Evolutionary conservation across 371 early-diverging fungal species (phyloP), one percentile per base, ranked within the genome.

Genomic region (Vairimorpha necatrix): DNA sequence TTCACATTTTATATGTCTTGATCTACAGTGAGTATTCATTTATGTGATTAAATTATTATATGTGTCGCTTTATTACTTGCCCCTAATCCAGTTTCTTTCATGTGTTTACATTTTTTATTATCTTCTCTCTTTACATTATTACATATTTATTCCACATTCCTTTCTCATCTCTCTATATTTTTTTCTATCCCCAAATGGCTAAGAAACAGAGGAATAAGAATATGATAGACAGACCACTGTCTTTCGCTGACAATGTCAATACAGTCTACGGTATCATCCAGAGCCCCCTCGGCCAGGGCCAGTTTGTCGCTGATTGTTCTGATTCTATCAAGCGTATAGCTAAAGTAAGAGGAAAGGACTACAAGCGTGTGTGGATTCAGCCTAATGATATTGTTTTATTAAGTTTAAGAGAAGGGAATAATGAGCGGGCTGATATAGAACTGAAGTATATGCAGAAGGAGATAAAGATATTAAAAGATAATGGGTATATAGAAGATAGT

Each of bases 371-470:
- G 76, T 87, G 89, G 87, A 94, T 98, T 83, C 89, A 90, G 81
- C 89, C 88, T 72, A 95, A 95, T 74, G 97, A 97, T 83, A 90
- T 96, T 67, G 89, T 98, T 9, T 87, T 98, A 62, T 84, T 97
- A 6, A 90, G 92, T 30, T 87, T 95, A 75, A 89, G 96, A 82
- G 95, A 96, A 75, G 96, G 89, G 88, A 93, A 95, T 86, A 94
- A 94, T 79, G 88, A 90, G 67, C 94, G 93, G 86, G 93, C 94
- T 67, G 95, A 97, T 87, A 92, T 98, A 66, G 91, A 95, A 82
- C 88, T 91, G 77, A 96, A 95, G 87, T 98, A 96, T 86, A 92
- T 89, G 70, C 90, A 94, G 68, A 94, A 94, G 73, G 98, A 98
- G 88, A 95, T 95, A n/a, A 88, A 94, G 80, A 88, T 89, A 82